These are phyloP conservation scores for Melampsora abietis-canadensis DNA, from an alignment of 1,284 basidiomycete genomes.

Conservation along the genomic window DNA sequence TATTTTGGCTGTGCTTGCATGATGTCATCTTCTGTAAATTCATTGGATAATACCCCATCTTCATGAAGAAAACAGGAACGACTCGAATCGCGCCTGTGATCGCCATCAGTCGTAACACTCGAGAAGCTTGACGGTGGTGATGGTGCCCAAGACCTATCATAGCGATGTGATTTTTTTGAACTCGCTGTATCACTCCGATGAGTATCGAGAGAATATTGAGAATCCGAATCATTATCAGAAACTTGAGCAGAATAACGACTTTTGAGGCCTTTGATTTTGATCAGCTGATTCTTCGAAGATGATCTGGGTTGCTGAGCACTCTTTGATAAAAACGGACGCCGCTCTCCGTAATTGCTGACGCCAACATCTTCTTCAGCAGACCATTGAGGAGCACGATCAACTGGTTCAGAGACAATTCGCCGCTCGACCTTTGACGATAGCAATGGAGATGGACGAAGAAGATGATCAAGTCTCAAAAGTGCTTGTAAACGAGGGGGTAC, in stretches of 20 bases:
- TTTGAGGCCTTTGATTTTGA: slow-evolving; percentile 28
- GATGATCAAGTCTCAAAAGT: slow-evolving; percentile 24
- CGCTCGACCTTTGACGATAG: background rate
- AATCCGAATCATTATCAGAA: slow-evolving; percentile 13
- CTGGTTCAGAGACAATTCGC: slow-evolving; percentile 4
- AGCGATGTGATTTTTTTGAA: background rate
- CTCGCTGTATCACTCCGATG: background rate
- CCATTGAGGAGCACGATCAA: background rate
- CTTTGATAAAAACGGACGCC: background rate
- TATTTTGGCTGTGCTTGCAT: background rate
- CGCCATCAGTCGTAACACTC: background rate
- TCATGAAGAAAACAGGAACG: background rate
- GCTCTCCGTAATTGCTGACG: background rate
- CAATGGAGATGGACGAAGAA: slow-evolving; percentile 27
- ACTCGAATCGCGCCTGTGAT: background rate
- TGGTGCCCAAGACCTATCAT: slow-evolving; percentile 1
- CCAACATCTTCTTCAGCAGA: background rate
- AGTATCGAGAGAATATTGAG: background rate
- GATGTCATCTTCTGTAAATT: background rate
- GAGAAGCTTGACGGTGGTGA: slow-evolving; percentile 5
- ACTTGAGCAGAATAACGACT: slow-evolving; percentile 19
- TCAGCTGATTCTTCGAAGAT: slow-evolving; percentile 6
- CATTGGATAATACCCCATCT: background rate
- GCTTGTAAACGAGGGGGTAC: slow-evolving; percentile 19
- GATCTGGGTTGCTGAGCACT: background rate